Base-by-base conservation (phyloP, 2,329 filamentous ascomycete genomes). In the Venturia asperata region DNA sequence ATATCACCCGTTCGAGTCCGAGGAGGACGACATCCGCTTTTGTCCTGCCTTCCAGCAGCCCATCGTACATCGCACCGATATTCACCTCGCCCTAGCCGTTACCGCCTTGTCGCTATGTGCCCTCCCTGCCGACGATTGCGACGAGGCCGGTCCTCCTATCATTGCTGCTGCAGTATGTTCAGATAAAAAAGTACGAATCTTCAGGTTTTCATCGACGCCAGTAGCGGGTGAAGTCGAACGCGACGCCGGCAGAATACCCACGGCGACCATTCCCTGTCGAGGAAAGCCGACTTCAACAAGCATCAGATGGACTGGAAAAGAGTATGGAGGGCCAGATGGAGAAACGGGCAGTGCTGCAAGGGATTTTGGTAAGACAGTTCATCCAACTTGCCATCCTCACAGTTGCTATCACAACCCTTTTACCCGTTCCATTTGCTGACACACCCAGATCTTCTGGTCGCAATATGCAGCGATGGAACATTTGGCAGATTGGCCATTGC, bases 211-310 rank as follows among this genome's bases (percentile, higher is more conserved):
- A 41, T 45, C 34, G 37, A 39, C 24, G 15, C 21, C 21, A 11
- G 1, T 34, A 58, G 24, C 24, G 11, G 37, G 27, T 21, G 30
- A 49, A n/a, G 47, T 65, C 30, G 72, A 72, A 17, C 70, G 70
- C 55, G 74, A 70, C 61, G 77, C 77, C n/a, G 77, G 83, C 61
- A 78, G 83, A 60, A 75, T 80, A 4, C 66, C 82, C 64, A 78
- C 24, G 74, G 74, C 47, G 76, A 77, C 7, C 75, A 77, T 77
- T 24, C 78, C 79, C 2, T 81, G 83, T 68, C 82, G 81, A 66
- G 79, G 79, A 65, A 76, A 82, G 61, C 79, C 83, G 6, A 24
- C 52, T 4, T 45, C 61, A 1, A 21, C 72, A 71, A 72, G 76
- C 56, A 74, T 77, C 7, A 72, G 74, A 64, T 60, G 47, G 11